Percentiles rank a stretch among this genome's conserved stretches.
These are phyloP conservation scores for Pyrus communis DNA, from an alignment of 306 rosid species.

Conservation along the genomic window DNA sequence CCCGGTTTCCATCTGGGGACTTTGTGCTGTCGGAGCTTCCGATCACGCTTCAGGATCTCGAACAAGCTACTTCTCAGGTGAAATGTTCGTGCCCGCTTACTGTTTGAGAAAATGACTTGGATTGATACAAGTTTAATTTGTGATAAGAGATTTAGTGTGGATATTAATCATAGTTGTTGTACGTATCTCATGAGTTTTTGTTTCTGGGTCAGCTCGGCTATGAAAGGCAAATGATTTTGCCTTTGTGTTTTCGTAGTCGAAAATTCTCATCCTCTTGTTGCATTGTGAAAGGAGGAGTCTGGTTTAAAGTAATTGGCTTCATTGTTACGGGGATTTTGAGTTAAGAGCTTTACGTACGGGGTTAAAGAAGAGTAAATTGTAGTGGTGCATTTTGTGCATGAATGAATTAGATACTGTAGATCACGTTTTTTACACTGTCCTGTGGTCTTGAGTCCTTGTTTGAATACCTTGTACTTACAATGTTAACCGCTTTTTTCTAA, in stretches of 20 bases:
- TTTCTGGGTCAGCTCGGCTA: background rate
- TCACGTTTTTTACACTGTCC: background rate
- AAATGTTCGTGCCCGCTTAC: conserved; percentile 2
- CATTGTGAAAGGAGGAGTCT: background rate
- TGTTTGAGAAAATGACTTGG: conserved; percentile 19
- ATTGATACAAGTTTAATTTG: background rate
- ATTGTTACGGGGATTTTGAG: background rate
- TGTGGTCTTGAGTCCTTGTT: background rate
- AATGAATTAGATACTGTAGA: background rate
- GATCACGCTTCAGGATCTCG: conserved; percentile 60
- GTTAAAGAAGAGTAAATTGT: background rate
- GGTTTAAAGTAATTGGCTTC: background rate
- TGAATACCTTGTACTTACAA: background rate
- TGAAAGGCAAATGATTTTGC: background rate
- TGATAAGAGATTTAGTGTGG: background rate
- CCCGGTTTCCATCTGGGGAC: conserved; percentile 87
- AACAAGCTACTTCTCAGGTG: conserved; percentile 84
- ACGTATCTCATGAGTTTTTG: background rate
- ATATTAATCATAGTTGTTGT: background rate
- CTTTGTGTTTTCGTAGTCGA: background rate
- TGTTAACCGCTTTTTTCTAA: background rate
- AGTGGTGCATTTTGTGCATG: no score
- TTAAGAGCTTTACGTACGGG: background rate
- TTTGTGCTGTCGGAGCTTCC: conserved; percentile 60
- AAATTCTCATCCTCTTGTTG: background rate